Base-by-base conservation (phyloP, 192 early-diverging fungal genomes). In the Powellomyces hirtus region DNA sequence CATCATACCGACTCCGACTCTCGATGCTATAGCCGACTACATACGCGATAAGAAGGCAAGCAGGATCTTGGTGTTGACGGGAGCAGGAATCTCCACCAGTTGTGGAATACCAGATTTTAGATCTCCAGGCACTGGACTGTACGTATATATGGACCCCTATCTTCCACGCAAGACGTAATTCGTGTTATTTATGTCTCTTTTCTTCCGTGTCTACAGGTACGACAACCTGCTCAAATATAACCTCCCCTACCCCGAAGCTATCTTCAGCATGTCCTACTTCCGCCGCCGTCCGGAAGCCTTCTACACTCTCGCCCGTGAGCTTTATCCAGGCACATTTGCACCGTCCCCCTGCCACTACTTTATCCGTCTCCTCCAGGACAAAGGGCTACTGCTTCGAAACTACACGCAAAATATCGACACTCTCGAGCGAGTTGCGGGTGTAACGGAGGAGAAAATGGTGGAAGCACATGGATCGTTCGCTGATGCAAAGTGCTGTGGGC, bases 391-490 rank as follows among this genome's bases (percentile, higher is more conserved):
- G 14, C 78, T 89, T 29, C 78, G 94, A 30, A 89, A 90, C 59
- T 97, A 92, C 74, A 98, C 95, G 24, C 97, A 98, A 74, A 99
- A 99, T 71, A 96, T 99, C 62, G 97, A 99, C 79, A 93, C 89
- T 10, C 75, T 99, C 16, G 97, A 99, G 77, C 86, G 92, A 10
- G 65, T 90, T 0, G 89, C 95, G 8, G 94, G 94, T 7, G 67
- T 98, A 6, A 75, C 77, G 16, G 76, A 81, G 18, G 38, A 59
- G 10, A 64, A 60, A 20, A 64, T 99, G 10, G 90, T 99, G 4
- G 94, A 97, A 64, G 95, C 97, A 0, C 97, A 99, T 80, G 97
- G 97, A 6, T 91, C 91, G 22, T 99, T 98, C 76, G 88, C 90
- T 13, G 76, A 78, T 1, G 89, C 94, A 13, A 84, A 83, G 26